Percentiles rank a stretch among this genome's conserved stretches.
These are phyloP conservation scores for Chaetomiaceae sp. DNA, from an alignment of 2,329 filamentous ascomycete species.

Conservation along the genomic window DNA sequence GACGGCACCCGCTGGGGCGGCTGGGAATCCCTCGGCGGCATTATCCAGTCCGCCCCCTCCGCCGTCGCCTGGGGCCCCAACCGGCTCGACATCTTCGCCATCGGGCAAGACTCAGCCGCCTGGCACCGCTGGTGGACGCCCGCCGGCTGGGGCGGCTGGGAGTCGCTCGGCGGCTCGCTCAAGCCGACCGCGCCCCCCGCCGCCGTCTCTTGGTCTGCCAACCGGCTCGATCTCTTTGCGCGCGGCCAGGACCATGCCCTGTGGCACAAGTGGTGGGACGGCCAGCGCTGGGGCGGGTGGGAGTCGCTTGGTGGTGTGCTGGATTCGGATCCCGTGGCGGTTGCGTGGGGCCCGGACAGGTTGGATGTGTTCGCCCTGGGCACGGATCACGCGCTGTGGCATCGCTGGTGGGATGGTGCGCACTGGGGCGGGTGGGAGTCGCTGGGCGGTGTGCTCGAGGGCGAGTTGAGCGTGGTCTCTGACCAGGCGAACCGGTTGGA, in stretches of 20 bases:
- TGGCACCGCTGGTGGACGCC: conserved; percentile 9
- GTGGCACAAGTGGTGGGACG: conserved; percentile 13
- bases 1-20: conserved; percentile 3
- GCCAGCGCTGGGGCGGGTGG: conserved; percentile 8
- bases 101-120: background rate
- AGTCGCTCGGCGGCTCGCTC: conserved; percentile 7
- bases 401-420: conserved; percentile 7
- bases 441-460: conserved; percentile 1
- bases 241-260: conserved; percentile 9
- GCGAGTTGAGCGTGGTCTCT: conserved; percentile 2
- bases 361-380: conserved; percentile 9
- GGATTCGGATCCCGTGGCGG: conserved; percentile 4
- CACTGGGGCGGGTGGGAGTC: conserved; percentile 7
- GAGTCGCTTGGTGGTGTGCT: conserved; percentile 11
- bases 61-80: conserved; percentile 4
- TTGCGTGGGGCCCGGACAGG: conserved; percentile 3
- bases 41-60: conserved; percentile 4
- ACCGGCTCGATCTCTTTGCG: conserved; percentile 13
- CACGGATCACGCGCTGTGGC: conserved; percentile 10
- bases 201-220: conserved; percentile 9
- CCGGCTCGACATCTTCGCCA: conserved; percentile 5
- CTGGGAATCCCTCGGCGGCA: conserved; percentile 12
- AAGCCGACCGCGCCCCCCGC: background rate
- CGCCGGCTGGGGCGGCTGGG: conserved; percentile 7
- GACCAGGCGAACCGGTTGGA: conserved; percentile 1